A percentile compares a stretch with the other conserved stretches of the same genome.
phyloP scores from a whole-genome alignment of 2,329 filamentous ascomycete species.

The Coniella vitis region DNA sequence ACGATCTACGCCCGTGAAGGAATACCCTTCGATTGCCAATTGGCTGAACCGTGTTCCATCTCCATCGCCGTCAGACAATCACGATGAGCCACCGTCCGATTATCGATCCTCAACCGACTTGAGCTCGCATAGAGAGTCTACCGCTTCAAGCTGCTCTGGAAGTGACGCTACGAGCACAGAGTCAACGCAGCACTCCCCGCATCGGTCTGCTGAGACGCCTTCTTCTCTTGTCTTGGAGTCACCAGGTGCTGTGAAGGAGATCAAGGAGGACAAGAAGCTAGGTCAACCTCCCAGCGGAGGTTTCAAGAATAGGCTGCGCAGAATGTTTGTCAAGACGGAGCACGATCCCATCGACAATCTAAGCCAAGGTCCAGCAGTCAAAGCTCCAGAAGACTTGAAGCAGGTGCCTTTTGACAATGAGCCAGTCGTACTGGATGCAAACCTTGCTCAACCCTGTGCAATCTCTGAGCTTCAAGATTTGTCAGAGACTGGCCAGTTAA shows the following conservation, averaged over 20 bases:
- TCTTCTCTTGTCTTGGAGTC: neutral
- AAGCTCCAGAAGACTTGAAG: neutral
- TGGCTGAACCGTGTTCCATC: neutral
- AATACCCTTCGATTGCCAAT: neutral
- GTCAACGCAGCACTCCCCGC: no score
- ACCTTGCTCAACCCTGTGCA: no score
- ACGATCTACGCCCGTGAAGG: neutral
- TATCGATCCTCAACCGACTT: neutral
- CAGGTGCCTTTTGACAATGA: no score
- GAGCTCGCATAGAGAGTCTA: neutral
- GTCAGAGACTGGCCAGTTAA: neutral
- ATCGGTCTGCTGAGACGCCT: no score
- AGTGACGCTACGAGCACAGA: no score
- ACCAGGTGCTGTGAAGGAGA: neutral
- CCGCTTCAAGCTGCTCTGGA: neutral
- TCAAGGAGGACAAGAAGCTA: slow-evolving; percentile 1
- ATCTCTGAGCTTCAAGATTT: no score
- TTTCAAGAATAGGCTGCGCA: slow-evolving; percentile 3
- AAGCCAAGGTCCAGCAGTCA: neutral
- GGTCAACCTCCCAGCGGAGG: neutral
- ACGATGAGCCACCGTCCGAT: neutral
- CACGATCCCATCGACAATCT: neutral
- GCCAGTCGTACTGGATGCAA: no score
- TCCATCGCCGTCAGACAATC: neutral
- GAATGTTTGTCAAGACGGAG: slow-evolving; percentile 1